A percentile compares a stretch with the other conserved stretches of the same genome.
Evolutionary conservation across 2,329 filamentous ascomycete species (phyloP).

Genomic region (Emmonsiellopsis sp.): DNA sequence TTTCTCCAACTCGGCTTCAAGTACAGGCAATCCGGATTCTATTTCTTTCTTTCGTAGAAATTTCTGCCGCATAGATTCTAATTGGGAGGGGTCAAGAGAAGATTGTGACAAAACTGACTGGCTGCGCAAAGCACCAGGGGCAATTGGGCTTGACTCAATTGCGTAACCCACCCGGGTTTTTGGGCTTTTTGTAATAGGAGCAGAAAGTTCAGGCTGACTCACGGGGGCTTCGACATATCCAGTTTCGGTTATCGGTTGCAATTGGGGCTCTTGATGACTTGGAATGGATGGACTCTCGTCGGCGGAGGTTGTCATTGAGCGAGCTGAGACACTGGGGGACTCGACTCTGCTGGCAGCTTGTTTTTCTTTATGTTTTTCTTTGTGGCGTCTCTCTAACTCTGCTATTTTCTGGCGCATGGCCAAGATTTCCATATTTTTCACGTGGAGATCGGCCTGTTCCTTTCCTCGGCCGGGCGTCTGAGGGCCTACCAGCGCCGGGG

Average conservation of each 20-base stretch:
- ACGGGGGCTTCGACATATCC: neutral
- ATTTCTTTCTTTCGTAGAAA: constrained; percentile 38
- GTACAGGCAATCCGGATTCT: constrained; percentile 36
- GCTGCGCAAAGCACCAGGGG: constrained; percentile 7
- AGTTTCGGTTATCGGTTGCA: neutral
- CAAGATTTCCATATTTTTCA: constrained; percentile 40
- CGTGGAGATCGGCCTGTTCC: constrained; percentile 35
- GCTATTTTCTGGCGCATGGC: constrained; percentile 41
- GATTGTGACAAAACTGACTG: constrained; percentile 13
- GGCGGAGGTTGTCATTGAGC: constrained; percentile 13
- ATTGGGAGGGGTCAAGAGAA: constrained; percentile 14
- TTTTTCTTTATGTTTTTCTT: constrained; percentile 30
- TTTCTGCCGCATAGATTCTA: constrained; percentile 28
- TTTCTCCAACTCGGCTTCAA: constrained; percentile 36
- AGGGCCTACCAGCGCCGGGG: constrained; percentile 25
- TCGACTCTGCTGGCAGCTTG: constrained; percentile 27
- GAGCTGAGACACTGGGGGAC: constrained; percentile 22
- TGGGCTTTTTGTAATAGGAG: neutral
- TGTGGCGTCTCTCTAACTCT: constrained; percentile 31
- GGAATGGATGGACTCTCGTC: constrained; percentile 3
- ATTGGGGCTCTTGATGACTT: neutral
- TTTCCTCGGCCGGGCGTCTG: constrained; percentile 27
- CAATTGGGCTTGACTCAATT: neutral
- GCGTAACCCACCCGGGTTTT: neutral
- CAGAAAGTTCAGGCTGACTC: neutral